Evolutionary conservation across 441 rosid species (phyloP).

Genomic region (Heliophila coronopifolia): DNA sequence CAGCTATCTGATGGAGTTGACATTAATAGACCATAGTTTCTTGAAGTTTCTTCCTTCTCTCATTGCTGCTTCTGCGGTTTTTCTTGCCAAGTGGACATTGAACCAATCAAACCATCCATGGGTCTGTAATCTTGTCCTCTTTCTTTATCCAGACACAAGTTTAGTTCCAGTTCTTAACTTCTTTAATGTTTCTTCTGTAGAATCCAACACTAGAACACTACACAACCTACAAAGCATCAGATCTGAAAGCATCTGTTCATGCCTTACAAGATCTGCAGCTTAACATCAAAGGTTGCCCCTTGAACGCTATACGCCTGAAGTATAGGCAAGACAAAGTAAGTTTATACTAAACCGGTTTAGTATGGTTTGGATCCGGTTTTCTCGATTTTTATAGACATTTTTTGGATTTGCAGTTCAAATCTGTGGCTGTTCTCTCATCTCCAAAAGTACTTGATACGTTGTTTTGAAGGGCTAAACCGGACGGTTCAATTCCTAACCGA

Average conservation of each 20-base stretch:
- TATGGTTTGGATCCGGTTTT: neutral
- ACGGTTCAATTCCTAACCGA: slow-evolving; percentile 23
- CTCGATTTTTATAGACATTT: slow-evolving; percentile 3
- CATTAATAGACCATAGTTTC: slow-evolving; percentile 46
- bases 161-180: slow-evolving; percentile 2
- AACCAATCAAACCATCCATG: slow-evolving; percentile 61
- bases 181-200: slow-evolving; percentile 22
- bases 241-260: slow-evolving; percentile 42
- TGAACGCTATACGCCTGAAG: slow-evolving; percentile 46
- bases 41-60: slow-evolving; percentile 53
- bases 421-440: slow-evolving; percentile 46
- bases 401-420: slow-evolving; percentile 40
- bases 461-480: slow-evolving; percentile 30
- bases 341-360: slow-evolving; percentile 1
- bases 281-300: slow-evolving; percentile 47
- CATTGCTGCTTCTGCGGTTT: slow-evolving; percentile 63
- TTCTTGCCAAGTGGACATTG: slow-evolving; percentile 70
- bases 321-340: slow-evolving; percentile 56
- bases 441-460: slow-evolving; percentile 46
- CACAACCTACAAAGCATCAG: slow-evolving; percentile 49
- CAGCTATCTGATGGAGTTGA: slow-evolving; percentile 53
- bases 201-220: slow-evolving; percentile 60
- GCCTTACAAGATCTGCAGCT: slow-evolving; percentile 55
- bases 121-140: slow-evolving; percentile 40
- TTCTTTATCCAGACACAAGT: neutral